phyloP scores from a whole-genome alignment of 139 green algal species.

The Diplosphaera chodatii region DNA sequence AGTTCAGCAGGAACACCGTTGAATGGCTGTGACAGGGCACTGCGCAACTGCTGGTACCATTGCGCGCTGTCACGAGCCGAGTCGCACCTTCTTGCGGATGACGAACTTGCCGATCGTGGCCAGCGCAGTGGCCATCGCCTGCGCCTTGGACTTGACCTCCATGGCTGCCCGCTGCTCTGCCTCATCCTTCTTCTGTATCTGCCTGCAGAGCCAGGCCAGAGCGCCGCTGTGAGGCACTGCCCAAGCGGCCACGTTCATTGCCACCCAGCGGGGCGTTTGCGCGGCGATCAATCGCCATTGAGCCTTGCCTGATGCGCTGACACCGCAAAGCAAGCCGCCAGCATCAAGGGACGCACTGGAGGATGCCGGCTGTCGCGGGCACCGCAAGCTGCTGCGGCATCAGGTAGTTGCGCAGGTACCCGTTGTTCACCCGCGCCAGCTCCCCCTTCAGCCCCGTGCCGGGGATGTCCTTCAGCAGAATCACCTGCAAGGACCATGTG shows the following conservation, averaged over 20 bases:
- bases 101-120: slow-evolving; percentile 86
- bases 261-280: not conserved
- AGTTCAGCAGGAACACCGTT: too few species aligned
- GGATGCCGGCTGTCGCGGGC: slow-evolving; percentile 59
- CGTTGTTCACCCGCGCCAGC: slow-evolving; percentile 67
- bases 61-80: too few species aligned
- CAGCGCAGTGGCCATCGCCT: slow-evolving; percentile 67
- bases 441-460: slow-evolving; percentile 60
- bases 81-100: slow-evolving; percentile 78
- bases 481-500: slow-evolving; percentile 48
- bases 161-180: slow-evolving; percentile 17
- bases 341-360: slow-evolving; percentile 49
- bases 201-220: not conserved
- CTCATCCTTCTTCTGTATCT: slow-evolving; percentile 22
- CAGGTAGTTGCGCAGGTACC: slow-evolving; percentile 91
- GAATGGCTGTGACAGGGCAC: too few species aligned
- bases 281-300: not conserved
- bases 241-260: too few species aligned
- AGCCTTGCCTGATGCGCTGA: not conserved
- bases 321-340: not conserved
- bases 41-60: too few species aligned
- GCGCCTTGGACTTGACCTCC: slow-evolving; percentile 56
- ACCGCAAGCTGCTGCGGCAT: slow-evolving; percentile 60
- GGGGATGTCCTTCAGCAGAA: slow-evolving; percentile 44
- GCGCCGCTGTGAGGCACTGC: too few species aligned